Conservation (phyloP, 2,329 filamentous ascomycete species). For the Penicillium sp. region DNA sequence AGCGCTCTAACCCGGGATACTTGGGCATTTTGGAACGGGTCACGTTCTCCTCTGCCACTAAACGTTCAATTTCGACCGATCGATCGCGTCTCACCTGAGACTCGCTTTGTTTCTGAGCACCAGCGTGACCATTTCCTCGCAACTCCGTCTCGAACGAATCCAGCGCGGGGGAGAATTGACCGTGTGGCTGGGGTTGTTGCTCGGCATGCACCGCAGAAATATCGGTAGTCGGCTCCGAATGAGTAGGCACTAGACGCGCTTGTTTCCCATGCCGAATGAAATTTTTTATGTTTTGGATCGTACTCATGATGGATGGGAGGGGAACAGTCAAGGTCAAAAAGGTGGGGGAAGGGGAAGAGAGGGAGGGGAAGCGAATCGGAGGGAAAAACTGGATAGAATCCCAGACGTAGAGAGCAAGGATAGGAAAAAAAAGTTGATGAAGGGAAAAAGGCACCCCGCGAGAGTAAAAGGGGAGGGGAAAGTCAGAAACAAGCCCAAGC, state of each 20-base stretch:
- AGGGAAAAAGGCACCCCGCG: no score
- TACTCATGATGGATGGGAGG: constrained; percentile 48
- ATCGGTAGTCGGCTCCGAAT: constrained; percentile 57
- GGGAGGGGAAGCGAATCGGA: not conserved
- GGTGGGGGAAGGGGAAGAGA: constrained; percentile 4
- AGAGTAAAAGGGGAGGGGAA: constrained; percentile 2
- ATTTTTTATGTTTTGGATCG: constrained; percentile 94
- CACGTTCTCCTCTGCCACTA: constrained; percentile 87
- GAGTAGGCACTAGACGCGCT: constrained; percentile 62
- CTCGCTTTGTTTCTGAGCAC: constrained; percentile 57
- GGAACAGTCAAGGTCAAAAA: constrained; percentile 4
- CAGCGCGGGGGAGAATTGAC: constrained; percentile 47
- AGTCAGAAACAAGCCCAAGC: constrained; percentile 3
- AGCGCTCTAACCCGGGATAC: constrained; percentile 80
- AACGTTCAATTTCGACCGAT: constrained; percentile 67
- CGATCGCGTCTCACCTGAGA: constrained; percentile 52
- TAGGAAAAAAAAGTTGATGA: constrained; percentile 1
- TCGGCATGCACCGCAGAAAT: constrained; percentile 60
- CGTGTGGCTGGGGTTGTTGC: constrained; percentile 51
- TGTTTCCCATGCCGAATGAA: constrained; percentile 98
- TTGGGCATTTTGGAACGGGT: constrained; percentile 76
- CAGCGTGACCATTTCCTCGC: constrained; percentile 58
- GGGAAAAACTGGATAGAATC: constrained; percentile 1
- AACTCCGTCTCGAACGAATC: constrained; percentile 52
- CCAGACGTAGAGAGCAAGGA: constrained; percentile 1